These are phyloP conservation scores for Erodium moschatum DNA, from an alignment of 441 rosid genomes.

Conservation along the genomic window DNA sequence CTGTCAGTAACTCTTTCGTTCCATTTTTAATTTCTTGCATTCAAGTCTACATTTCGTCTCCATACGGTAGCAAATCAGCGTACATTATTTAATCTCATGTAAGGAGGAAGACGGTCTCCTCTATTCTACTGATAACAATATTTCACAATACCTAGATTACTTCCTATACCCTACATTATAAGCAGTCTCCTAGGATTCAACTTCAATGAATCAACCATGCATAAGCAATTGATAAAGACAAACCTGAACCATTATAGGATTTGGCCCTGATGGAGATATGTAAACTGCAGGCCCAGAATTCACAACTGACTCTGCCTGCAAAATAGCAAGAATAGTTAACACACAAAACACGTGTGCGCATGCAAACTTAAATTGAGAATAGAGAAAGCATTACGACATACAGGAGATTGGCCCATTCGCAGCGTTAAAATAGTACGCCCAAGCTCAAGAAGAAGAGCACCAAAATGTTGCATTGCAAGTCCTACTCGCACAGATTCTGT, in stretches of 20 bases:
- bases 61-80: background rate
- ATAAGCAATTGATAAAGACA: constrained; percentile 16
- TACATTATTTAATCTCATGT: background rate
- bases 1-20: background rate
- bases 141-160: background rate
- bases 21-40: background rate
- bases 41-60: background rate
- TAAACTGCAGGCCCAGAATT: constrained; percentile 93
- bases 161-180: background rate
- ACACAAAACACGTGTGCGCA: background rate
- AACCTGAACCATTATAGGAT: constrained; percentile 87
- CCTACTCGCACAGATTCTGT: constrained; percentile 66
- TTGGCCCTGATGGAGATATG: constrained; percentile 61
- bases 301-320: constrained; percentile 62
- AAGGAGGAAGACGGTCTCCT: constrained; percentile 1
- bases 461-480: constrained; percentile 77
- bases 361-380: constrained; percentile 1
- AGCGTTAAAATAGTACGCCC: constrained; percentile 77
- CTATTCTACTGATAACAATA: background rate
- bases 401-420: constrained; percentile 81
- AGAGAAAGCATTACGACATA: constrained; percentile 25
- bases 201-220: background rate
- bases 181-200: background rate
- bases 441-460: constrained; percentile 87
- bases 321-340: constrained; percentile 17